Conservation (phyloP, 164 flowering plant species). For the Akebia trifoliata region DNA sequence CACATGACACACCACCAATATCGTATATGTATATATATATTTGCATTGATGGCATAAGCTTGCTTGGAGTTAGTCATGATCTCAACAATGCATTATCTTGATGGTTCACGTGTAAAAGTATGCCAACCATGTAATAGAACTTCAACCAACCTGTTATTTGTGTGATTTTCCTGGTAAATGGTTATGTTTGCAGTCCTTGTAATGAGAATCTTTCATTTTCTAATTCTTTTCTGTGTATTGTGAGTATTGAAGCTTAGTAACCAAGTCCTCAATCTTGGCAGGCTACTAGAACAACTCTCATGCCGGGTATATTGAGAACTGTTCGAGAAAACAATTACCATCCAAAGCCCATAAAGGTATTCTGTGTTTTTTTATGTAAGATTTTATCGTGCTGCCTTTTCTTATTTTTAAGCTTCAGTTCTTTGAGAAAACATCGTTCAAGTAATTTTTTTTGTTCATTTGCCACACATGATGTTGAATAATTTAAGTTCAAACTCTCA, state of each 20-base stretch:
- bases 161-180: too few relatives aligned
- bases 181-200: too few relatives aligned
- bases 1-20: too few relatives aligned
- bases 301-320: conserved; percentile 85
- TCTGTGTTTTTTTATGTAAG: not conserved
- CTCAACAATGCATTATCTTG: too few relatives aligned
- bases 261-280: conserved; percentile 16
- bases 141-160: too few relatives aligned
- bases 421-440: too few relatives aligned
- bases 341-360: conserved; percentile 90
- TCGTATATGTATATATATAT: too few relatives aligned
- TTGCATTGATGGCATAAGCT: too few relatives aligned
- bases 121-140: too few relatives aligned
- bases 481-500: not conserved
- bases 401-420: not conserved
- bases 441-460: not conserved
- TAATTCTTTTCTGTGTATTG: not conserved
- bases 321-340: conserved; percentile 83
- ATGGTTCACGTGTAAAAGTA: too few relatives aligned
- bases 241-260: not conserved
- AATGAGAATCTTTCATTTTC: not conserved
- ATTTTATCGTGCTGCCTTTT: not conserved
- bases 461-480: not conserved
- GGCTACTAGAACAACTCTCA: conserved; percentile 80
- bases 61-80: too few relatives aligned